These are phyloP conservation scores for Digitaria exilis DNA, from an alignment of 202 grass and related monocot genomes.

Conservation along the genomic window DNA sequence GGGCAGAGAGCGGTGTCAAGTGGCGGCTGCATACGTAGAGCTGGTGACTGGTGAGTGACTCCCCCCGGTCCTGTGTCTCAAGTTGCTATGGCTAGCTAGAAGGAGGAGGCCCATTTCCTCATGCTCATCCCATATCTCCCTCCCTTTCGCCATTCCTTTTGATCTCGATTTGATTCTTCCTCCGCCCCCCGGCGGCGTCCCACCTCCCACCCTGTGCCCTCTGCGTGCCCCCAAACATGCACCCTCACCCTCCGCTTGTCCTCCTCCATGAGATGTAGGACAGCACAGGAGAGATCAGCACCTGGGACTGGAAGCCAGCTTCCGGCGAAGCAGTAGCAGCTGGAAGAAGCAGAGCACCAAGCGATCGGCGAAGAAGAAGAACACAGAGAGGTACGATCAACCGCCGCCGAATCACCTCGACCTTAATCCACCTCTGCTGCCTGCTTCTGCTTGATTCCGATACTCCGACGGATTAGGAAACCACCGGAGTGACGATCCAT, in stretches of 20 bases:
- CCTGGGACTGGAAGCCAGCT: too few relatives aligned
- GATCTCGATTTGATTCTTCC: slow-evolving; percentile 55
- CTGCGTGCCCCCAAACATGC: not conserved
- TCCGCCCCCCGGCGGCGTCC: not conserved
- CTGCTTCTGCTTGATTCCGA: too few relatives aligned
- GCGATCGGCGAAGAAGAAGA: too few relatives aligned
- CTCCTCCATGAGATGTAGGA: slow-evolving; percentile 16
- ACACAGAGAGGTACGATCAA: too few relatives aligned
- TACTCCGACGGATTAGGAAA: too few relatives aligned
- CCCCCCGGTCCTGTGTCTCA: not conserved
- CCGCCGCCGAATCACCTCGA: too few relatives aligned
- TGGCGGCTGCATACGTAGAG: not conserved
- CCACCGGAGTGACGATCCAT: too few relatives aligned
- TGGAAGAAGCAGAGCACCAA: too few relatives aligned
- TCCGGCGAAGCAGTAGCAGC: too few relatives aligned
- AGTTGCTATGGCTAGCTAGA: not conserved
- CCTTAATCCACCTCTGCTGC: too few relatives aligned
- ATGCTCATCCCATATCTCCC: slow-evolving; percentile 28
- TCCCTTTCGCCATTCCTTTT: slow-evolving; percentile 17
- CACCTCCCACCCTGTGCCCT: not conserved
- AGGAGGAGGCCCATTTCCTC: slow-evolving; percentile 27
- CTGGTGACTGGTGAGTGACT: not conserved
- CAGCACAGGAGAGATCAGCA: too few relatives aligned
- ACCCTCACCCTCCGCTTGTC: not conserved
- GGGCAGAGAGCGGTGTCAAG: not conserved